Evolutionary conservation across 2,329 filamentous ascomycete species (phyloP).

Genomic region (Aspergillus neotritici): DNA sequence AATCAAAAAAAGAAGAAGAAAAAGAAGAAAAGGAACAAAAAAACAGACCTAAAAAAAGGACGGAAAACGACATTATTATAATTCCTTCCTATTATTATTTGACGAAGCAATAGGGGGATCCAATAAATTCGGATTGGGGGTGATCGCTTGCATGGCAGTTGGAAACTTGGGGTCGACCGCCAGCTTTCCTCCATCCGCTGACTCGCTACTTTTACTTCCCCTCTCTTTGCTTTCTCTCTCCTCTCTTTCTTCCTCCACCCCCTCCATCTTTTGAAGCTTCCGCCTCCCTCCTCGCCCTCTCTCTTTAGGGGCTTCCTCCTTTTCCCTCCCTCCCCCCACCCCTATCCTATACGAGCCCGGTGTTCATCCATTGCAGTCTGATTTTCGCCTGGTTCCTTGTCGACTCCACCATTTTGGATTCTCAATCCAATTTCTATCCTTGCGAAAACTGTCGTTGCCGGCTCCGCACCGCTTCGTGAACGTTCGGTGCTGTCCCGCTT

Average conservation of each 20-base stretch:
- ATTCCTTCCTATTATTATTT: neutral
- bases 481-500: slow-evolving; percentile 10
- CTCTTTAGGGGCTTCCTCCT: slow-evolving; percentile 7
- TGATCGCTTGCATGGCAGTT: slow-evolving; percentile 17
- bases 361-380: slow-evolving; percentile 3
- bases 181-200: slow-evolving; percentile 21
- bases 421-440: slow-evolving; percentile 4
- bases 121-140: slow-evolving; percentile 6
- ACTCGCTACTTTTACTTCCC: slow-evolving; percentile 13
- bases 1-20: neutral
- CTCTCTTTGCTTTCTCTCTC: slow-evolving; percentile 2
- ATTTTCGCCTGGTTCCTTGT: slow-evolving; percentile 13
- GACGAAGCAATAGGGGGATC: neutral
- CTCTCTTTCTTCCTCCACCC: slow-evolving; percentile 13
- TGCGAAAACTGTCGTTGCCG: slow-evolving; percentile 5
- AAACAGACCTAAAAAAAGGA: neutral
- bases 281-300: slow-evolving; percentile 18
- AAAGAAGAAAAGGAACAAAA: slow-evolving; percentile 1
- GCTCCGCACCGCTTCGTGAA: slow-evolving; percentile 7
- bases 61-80: neutral
- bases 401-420: slow-evolving; percentile 7
- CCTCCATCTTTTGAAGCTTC: slow-evolving; percentile 6
- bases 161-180: slow-evolving; percentile 13
- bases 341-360: slow-evolving; percentile 1
- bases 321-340: slow-evolving; percentile 3